These are phyloP conservation scores for Pythium dissimile DNA, from an alignment of 352 stramenopile species.

Conservation along the genomic window DNA sequence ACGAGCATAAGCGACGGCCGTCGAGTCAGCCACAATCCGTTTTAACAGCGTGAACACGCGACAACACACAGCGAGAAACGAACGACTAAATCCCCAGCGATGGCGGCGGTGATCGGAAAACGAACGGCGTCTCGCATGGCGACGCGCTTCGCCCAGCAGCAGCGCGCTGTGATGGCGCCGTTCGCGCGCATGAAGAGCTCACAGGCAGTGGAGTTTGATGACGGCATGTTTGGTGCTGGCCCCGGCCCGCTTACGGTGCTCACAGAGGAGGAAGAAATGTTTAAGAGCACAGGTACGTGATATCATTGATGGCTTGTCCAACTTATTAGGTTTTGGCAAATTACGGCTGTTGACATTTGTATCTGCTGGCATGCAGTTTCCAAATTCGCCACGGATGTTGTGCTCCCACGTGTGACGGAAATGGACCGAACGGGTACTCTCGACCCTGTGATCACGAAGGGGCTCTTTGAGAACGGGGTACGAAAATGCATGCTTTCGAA, in stretches of 20 bases:
- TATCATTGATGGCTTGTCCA: too few relatives aligned
- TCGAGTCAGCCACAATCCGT: constrained; percentile 4
- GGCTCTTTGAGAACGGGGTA: constrained; percentile 91
- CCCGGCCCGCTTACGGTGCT: constrained; percentile 52
- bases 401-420: constrained; percentile 82
- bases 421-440: constrained; percentile 93
- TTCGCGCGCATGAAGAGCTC: constrained; percentile 17
- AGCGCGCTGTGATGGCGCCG: background rate
- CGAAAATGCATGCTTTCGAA: too few relatives aligned
- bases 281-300: constrained; percentile 78
- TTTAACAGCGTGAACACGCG: constrained; percentile 9
- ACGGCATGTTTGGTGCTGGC: background rate
- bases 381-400: constrained; percentile 81
- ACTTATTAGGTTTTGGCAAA: background rate
- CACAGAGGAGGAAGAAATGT: constrained; percentile 77
- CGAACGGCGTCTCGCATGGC: constrained; percentile 8
- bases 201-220: constrained; percentile 6
- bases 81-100: background rate
- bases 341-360: background rate
- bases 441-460: constrained; percentile 83
- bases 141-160: background rate
- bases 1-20: background rate
- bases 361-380: constrained; percentile 36
- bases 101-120: constrained; percentile 15
- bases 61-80: background rate